Base-by-base conservation (phyloP, 2,329 filamentous ascomycete genomes). In the Peltaster fructicola region DNA sequence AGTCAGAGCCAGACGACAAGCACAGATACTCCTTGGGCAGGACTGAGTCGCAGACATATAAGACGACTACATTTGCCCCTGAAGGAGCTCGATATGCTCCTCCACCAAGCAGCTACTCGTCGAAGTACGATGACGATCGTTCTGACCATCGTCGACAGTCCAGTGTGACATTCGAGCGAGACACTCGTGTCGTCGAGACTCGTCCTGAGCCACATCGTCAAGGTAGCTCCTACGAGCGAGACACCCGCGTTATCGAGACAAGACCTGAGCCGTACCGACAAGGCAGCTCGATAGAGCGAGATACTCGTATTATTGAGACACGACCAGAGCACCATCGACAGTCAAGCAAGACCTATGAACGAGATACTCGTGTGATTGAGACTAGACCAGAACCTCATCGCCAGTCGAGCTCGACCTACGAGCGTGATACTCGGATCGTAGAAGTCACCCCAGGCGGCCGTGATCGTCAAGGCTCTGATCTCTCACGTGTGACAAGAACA, bases 361-460 rank as follows among this genome's bases (percentile, higher is more conserved):
- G 26, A 4, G 31, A n/a, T n/a, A n/a, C n/a, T n/a, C n/a, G n/a
- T n/a, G n/a, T n/a, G n/a, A n/a, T n/a, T n/a, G n/a, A n/a, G n/a
- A n/a, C 20, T 32, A 9, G 14, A 15, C 19, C 22, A 20, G 18
- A 15, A 9, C 11, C 15, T 8, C 27, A 30, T 11, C 24, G 16
- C 11, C 34, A 40, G 13, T 29, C 32, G 7, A 24, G 35, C 16
- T 37, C 34, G 12, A 30, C 38, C 5, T 37, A 41, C 20, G 33
- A 37, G n/a, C 21, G 26, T 4, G 33, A 42, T 24, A 39, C 41
- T n/a, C 39, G 40, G 4, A 39, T 54, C 6, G 49, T 57, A 2
- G 55, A 59, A 31, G 50, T 59, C 32, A 52, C 48, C 5, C 54
- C 55, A 5, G 46, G 48, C 10, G 26, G 30, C 20, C 32, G 31